Evolutionary conservation across 2,329 filamentous ascomycete genomes (phyloP).

Genomic region (Trichoderma sp.): DNA sequence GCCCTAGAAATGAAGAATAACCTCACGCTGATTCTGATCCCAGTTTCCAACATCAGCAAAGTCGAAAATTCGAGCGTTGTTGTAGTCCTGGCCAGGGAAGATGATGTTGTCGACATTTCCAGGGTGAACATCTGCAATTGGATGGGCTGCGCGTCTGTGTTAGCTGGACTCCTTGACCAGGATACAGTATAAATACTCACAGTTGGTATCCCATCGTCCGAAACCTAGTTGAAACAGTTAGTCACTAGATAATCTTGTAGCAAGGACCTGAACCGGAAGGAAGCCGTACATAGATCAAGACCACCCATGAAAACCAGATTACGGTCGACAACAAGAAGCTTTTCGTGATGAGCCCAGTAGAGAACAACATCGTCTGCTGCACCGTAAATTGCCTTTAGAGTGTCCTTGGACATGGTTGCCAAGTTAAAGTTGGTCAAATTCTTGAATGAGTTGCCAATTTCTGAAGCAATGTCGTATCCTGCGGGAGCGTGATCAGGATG

Average conservation of each 20-base stretch:
- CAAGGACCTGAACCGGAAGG: not conserved
- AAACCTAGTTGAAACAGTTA: conserved; percentile 50
- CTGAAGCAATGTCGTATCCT: conserved; percentile 61
- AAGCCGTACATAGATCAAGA: conserved; percentile 66
- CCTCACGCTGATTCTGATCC: conserved; percentile 72
- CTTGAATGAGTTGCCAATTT: conserved; percentile 62
- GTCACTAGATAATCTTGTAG: conserved; percentile 25
- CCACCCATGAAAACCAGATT: conserved; percentile 85
- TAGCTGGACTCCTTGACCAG: not conserved
- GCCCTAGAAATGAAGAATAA: not conserved
- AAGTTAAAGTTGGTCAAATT: conserved; percentile 52
- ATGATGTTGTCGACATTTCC: conserved; percentile 71
- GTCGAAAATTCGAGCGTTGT: conserved; percentile 82
- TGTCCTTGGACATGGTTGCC: conserved; percentile 67
- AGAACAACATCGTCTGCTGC: conserved; percentile 76
- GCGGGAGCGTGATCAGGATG: conserved; percentile 86
- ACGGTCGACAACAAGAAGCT: conserved; percentile 80
- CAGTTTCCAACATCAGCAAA: conserved; percentile 75
- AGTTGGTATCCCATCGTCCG: conserved; percentile 83
- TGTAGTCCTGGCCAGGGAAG: conserved; percentile 90
- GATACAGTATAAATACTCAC: conserved; percentile 35
- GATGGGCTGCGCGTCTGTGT: conserved; percentile 51
- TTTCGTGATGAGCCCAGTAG: conserved; percentile 94
- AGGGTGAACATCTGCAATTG: conserved; percentile 80
- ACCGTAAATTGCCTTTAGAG: conserved; percentile 77